Evolutionary conservation across 768 basidiomycete species (phyloP).

Genomic region (Mycena albidolilacea): DNA sequence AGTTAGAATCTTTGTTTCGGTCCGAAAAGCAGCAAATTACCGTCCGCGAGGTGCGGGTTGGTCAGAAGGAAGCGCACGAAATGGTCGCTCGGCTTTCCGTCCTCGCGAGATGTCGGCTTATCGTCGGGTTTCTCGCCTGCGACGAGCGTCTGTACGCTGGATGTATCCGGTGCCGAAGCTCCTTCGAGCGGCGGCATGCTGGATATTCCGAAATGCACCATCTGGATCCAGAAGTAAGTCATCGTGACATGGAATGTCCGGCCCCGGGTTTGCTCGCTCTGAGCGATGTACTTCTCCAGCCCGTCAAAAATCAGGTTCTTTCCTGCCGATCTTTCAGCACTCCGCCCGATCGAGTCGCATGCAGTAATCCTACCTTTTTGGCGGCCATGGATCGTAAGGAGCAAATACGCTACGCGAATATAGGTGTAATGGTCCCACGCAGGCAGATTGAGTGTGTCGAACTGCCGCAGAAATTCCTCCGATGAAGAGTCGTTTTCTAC

Average conservation of each 20-base stretch:
- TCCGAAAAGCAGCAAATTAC: conserved; percentile 42
- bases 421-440: conserved; percentile 67
- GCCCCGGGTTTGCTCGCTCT: conserved; percentile 55
- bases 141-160: neutral
- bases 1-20: no score
- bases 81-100: conserved; percentile 27
- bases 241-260: conserved; percentile 62
- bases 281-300: conserved; percentile 56
- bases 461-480: conserved; percentile 54
- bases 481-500: conserved; percentile 48
- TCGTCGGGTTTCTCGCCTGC: neutral
- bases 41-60: conserved; percentile 59
- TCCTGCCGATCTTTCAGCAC: conserved; percentile 44
- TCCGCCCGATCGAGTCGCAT: neutral
- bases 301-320: conserved; percentile 63
- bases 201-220: conserved; percentile 62
- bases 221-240: conserved; percentile 68
- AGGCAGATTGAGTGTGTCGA: conserved; percentile 52
- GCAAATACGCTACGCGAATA: conserved; percentile 59
- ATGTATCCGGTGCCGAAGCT: neutral
- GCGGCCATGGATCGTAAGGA: conserved; percentile 57
- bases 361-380: conserved; percentile 53
- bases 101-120: neutral
- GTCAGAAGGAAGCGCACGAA: conserved; percentile 56
- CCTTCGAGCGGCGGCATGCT: conserved; percentile 44